A percentile compares a stretch with the other conserved stretches of the same genome.
Evolutionary conservation across 306 rosid species (phyloP).

Genomic region (Gastrolobium bilobum): DNA sequence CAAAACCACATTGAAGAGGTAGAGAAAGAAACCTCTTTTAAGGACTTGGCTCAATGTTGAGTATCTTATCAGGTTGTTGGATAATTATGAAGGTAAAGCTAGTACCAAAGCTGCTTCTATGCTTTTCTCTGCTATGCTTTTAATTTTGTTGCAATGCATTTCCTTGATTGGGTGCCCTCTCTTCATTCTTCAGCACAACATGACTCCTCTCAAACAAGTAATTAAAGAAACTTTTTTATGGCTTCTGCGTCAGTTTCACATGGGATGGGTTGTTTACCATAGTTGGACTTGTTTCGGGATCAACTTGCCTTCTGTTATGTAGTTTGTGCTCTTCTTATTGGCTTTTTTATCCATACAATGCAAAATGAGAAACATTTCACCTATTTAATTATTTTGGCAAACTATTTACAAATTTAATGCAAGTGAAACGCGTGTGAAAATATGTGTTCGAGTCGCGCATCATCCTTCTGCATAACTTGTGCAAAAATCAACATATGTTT

Average conservation of each 20-base stretch:
- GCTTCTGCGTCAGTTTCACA: neutral
- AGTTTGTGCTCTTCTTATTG: neutral
- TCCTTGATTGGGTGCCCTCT: neutral
- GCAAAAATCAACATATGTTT: too few species aligned
- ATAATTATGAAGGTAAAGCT: neutral
- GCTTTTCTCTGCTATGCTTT: neutral
- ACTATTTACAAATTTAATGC: too few species aligned
- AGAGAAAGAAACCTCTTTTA: neutral
- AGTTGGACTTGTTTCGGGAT: neutral
- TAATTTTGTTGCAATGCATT: slow-evolving; percentile 23
- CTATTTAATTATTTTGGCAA: too few species aligned
- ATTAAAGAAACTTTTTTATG: neutral
- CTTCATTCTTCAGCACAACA: slow-evolving; percentile 17
- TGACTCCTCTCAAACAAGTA: slow-evolving; percentile 18
- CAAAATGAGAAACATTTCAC: too few species aligned
- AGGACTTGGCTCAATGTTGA: neutral
- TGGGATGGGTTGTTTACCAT: neutral
- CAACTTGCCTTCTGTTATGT: neutral
- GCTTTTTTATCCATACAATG: too few species aligned
- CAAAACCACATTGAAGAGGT: neutral
- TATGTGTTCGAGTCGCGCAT: too few species aligned
- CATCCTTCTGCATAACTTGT: too few species aligned
- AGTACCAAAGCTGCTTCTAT: neutral
- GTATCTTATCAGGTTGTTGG: neutral
- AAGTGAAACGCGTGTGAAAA: too few species aligned